Evolutionary conservation across 2,329 filamentous ascomycete species (phyloP).

Genomic region (Claviceps fusiformis): DNA sequence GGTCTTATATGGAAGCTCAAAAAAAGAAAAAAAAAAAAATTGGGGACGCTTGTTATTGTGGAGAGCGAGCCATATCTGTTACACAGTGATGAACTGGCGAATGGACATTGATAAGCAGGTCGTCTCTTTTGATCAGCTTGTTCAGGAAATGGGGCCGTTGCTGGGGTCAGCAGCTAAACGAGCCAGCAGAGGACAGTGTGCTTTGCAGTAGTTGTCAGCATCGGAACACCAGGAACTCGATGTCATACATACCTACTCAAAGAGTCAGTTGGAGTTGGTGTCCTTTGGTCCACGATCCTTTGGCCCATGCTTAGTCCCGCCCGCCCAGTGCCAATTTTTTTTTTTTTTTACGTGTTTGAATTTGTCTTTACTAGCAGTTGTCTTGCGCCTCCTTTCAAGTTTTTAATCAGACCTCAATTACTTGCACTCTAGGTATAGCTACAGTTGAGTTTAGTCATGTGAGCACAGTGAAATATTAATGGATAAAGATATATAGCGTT

Average conservation of each 20-base stretch:
- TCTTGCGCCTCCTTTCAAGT: constrained; percentile 21
- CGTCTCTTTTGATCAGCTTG: constrained; percentile 9
- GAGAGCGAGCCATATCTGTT: constrained; percentile 8
- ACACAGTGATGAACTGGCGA: constrained; percentile 8
- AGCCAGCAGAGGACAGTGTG: background rate
- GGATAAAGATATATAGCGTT: background rate
- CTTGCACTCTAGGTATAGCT: constrained; percentile 17
- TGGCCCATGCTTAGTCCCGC: background rate
- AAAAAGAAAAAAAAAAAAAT: constrained; percentile 7
- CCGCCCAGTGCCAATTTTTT: constrained; percentile 1
- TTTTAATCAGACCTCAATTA: constrained; percentile 25
- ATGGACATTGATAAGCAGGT: constrained; percentile 5
- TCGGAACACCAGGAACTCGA: background rate
- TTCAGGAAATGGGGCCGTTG: constrained; percentile 9
- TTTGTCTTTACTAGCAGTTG: constrained; percentile 23
- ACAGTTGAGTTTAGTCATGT: constrained; percentile 17
- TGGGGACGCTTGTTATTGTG: constrained; percentile 12
- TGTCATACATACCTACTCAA: background rate
- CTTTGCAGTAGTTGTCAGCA: background rate
- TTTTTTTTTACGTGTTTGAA: constrained; percentile 17
- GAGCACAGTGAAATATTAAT: constrained; percentile 5
- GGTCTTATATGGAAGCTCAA: constrained; percentile 15
- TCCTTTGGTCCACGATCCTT: background rate
- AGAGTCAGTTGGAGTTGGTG: background rate
- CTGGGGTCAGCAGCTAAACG: background rate